phyloP scores from a whole-genome alignment of 257 asterid genomes.

The Forsythia viridissima region DNA sequence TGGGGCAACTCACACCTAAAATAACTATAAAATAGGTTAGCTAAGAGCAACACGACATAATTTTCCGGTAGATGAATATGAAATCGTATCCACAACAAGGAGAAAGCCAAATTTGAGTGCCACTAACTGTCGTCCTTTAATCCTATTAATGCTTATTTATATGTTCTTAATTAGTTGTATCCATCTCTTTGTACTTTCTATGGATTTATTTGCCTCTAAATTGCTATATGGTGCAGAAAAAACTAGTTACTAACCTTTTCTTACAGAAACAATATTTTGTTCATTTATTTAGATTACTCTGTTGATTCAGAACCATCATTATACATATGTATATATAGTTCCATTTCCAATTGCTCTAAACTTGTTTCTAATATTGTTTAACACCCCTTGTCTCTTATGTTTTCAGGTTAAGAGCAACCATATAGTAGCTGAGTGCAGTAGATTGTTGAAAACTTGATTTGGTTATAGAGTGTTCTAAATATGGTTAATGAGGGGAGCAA shows the following conservation, averaged over 20 bases:
- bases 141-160: background rate
- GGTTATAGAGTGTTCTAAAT: slow-evolving; percentile 14
- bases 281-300: background rate
- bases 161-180: background rate
- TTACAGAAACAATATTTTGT: background rate
- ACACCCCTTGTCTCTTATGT: background rate
- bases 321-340: background rate
- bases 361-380: background rate
- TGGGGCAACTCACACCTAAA: no score
- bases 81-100: background rate
- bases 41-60: background rate
- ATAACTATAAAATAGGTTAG: no score
- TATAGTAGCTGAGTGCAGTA: background rate
- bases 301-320: background rate
- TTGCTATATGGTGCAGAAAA: background rate
- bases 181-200: background rate
- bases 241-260: background rate
- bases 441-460: slow-evolving; percentile 11
- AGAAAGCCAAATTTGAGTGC: background rate
- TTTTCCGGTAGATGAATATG: background rate
- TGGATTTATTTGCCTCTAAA: background rate
- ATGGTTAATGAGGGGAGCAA: slow-evolving; percentile 44
- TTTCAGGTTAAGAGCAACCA: background rate
- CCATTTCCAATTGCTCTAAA: background rate
- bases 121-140: background rate